Evolutionary conservation across 2,329 filamentous ascomycete species (phyloP), one percentile per base, ranked within the genome.

Genomic region (Cladosporium sp.): DNA sequence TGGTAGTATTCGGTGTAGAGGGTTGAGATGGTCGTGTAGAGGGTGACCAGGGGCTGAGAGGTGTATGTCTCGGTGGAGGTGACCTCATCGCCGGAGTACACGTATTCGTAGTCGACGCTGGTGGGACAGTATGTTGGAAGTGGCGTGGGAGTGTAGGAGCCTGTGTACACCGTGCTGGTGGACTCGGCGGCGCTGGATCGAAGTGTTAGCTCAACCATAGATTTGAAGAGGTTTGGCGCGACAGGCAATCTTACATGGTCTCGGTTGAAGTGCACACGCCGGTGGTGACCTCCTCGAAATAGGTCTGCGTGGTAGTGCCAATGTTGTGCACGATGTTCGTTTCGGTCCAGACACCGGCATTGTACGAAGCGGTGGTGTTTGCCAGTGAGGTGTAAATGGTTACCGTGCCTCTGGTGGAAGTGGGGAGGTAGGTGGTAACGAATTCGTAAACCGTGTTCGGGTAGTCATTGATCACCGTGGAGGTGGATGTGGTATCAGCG

Each of bases 161-260:
- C 57, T 26, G 57, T 58, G 57, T 58, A 58, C 23, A 58, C 34
- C 36, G 57, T 58, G 57, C 57, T 58, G 36, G 57, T 58, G 34
- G 57, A 58, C 23, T 58, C 57, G 36, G 36, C 57, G 5, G 34
- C 14, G 16, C 57, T 58, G 23, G 10, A 39, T 23, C 14, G 32
- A 7, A 16, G 32, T 1, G 18, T 57, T 32, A 57, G 54, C 30
- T 36, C 21, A 21, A 21, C n/a, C 39, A 13, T 46, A 28, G n/a
- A 46, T 23, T 13, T 46, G 39, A 14, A 11, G 39, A 46, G 11
- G 13, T 1, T 46, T 46, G n/a, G n/a, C 7, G 39, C 39, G 10
- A 26, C 6, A 7, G 30, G 30, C 21, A 26, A 34, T 14, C 21
- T 39, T 39, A 57, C 54, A 34, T 32, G 30, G 54, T 57, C n/a